Percentiles rank a stretch among this genome's conserved stretches.
Conservation (phyloP, 768 basidiomycete species). For the Hypsizygus marmoreus region DNA sequence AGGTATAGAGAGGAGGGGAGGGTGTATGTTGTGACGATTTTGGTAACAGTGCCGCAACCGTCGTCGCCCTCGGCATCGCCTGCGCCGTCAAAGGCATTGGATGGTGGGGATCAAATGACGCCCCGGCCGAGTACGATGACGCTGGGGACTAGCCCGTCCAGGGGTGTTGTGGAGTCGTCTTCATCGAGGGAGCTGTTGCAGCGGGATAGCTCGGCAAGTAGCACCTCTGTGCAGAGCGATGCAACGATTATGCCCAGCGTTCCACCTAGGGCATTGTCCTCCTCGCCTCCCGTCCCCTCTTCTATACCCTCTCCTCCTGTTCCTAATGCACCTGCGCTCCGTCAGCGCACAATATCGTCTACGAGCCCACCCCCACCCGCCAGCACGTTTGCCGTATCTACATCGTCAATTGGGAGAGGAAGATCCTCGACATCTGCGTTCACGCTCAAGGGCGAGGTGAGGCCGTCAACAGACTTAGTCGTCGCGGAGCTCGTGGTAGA, state of each 20-base stretch:
- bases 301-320: conserved; percentile 22
- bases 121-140: conserved; percentile 43
- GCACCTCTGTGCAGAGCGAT: conserved; percentile 1
- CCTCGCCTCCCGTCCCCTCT: conserved; percentile 22
- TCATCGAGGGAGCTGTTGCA: background rate
- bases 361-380: conserved; percentile 21
- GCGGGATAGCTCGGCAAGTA: background rate
- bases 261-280: conserved; percentile 7
- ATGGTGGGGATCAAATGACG: conserved; percentile 34
- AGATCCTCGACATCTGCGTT: conserved; percentile 60
- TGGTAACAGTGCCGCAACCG: conserved; percentile 43
- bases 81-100: conserved; percentile 8
- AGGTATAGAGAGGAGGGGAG: conserved; percentile 51
- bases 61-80: conserved; percentile 19
- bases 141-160: conserved; percentile 26
- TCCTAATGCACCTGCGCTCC: conserved; percentile 23
- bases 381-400: conserved; percentile 1
- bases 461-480: conserved; percentile 65
- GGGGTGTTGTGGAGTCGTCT: background rate
- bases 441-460: conserved; percentile 61
- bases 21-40: conserved; percentile 52
- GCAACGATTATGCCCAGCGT: background rate
- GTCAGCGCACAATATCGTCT: conserved; percentile 35
- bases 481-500: conserved; percentile 82
- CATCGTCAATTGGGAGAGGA: conserved; percentile 29